phyloP scores from a whole-genome alignment of 139 green algal species.

The Asterochloris sp. region DNA sequence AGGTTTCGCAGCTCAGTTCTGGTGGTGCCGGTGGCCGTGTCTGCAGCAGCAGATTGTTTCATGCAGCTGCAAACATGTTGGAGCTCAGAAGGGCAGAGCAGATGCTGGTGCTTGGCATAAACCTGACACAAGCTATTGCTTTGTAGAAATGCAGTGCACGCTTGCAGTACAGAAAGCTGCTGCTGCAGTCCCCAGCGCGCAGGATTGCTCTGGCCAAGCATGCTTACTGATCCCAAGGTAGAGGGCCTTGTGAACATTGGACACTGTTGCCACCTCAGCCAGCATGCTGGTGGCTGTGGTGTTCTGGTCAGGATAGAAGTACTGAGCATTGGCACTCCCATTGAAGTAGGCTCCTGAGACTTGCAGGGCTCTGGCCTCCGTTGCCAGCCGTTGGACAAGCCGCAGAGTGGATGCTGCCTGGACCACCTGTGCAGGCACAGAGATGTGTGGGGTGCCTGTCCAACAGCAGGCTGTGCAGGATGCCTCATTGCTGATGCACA shows the following conservation, averaged over 20 bases:
- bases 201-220: too few relatives aligned
- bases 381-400: neutral
- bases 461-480: neutral
- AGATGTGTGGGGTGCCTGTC: neutral
- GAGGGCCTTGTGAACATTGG: neutral
- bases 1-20: too few relatives aligned
- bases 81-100: too few relatives aligned
- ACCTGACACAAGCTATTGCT: too few relatives aligned
- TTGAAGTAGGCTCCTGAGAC: neutral
- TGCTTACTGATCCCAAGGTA: slow-evolving; percentile 7
- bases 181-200: too few relatives aligned
- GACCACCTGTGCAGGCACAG: neutral
- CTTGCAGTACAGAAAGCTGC: too few relatives aligned
- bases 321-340: neutral
- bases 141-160: too few relatives aligned
- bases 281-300: neutral
- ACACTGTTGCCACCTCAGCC: neutral
- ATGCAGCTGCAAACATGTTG: too few relatives aligned
- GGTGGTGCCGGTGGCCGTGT: too few relatives aligned
- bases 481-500: neutral
- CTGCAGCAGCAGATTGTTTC: too few relatives aligned
- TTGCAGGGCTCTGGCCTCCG: neutral
- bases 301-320: neutral
- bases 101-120: too few relatives aligned
- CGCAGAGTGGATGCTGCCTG: neutral